Base-by-base conservation (phyloP, 2,329 filamentous ascomycete genomes). In the Fusarium floridanum region DNA sequence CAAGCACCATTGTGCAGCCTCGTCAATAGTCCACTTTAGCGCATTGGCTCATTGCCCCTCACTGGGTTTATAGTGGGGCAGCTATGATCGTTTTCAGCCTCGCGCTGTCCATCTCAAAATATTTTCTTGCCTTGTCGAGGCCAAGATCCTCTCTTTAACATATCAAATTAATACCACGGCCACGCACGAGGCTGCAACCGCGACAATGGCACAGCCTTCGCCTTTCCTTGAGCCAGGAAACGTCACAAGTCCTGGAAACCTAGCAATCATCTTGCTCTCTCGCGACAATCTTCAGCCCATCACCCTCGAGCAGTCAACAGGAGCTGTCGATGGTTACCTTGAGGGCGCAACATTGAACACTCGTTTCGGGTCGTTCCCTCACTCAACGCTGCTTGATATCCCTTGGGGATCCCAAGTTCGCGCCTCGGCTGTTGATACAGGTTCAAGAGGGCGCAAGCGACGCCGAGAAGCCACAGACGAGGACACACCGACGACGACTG, bases 391-490 rank as follows among this genome's bases (percentile, higher is more conserved):
- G 55, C 88, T 98, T 65, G 88, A 91, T 6, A 87, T 95, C 64
- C 93, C 94, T 48, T 98, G 96, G 96, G 97, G 97, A 32, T 95
- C 94, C 8, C 97, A 98, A 81, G 92, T 98, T 24, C 89, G 94
- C 56, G 97, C 97, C 9, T 98, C 95, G 2, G 91, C 92, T 36
- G 95, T 98, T 66, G 94, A 98, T 79, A 98, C 95, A 0, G 95
- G 95, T 14, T 97, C 95, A n/a, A 88, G 95, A 77, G 95, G 95
- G 37, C 89, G 93, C 61, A 93, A 92, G 82, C 86, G 89, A 64
- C 91, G 91, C 81, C 82, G 86, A 17, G 85, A 86, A 63, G 82
- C 80, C 6, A 81, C 81, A 27, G 85, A 83, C 48, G 88, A 89
- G 70, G 86, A 86, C 79, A 83, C 68, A 70, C 82, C 80, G 24